phyloP scores from a whole-genome alignment of 2,329 filamentous ascomycete genomes.

The Aspergillus candidus region DNA sequence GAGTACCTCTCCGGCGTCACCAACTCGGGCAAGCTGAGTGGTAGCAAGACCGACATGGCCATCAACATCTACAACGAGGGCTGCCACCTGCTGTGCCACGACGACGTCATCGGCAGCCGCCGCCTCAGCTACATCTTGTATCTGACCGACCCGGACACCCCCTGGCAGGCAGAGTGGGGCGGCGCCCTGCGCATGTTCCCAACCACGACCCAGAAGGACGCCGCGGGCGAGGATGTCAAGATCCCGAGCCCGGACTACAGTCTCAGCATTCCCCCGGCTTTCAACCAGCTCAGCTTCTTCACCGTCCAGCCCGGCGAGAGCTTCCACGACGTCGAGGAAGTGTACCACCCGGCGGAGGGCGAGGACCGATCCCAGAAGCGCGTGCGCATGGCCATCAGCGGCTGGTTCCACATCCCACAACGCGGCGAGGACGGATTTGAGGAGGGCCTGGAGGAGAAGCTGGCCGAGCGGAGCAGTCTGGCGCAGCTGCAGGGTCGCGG shows the following conservation, averaged over 20 bases:
- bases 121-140: slow-evolving; percentile 97
- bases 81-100: slow-evolving; percentile 91
- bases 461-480: slow-evolving; percentile 82
- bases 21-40: slow-evolving; percentile 77
- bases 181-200: slow-evolving; percentile 87
- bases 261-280: slow-evolving; percentile 84
- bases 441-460: slow-evolving; percentile 77
- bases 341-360: slow-evolving; percentile 64
- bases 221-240: slow-evolving; percentile 67
- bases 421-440: slow-evolving; percentile 88
- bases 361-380: slow-evolving; percentile 55
- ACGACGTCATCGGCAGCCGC: slow-evolving; percentile 96
- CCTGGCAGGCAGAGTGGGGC: slow-evolving; percentile 89
- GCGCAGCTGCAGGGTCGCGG: slow-evolving; percentile 89
- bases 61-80: slow-evolving; percentile 98
- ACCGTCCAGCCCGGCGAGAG: slow-evolving; percentile 97
- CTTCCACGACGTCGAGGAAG: slow-evolving; percentile 98
- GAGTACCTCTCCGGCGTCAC: slow-evolving; percentile 84
- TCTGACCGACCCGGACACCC: slow-evolving; percentile 81
- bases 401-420: slow-evolving; percentile 98
- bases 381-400: slow-evolving; percentile 94
- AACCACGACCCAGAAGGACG: slow-evolving; percentile 57
- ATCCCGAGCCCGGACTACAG: slow-evolving; percentile 72
- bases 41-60: slow-evolving; percentile 95
- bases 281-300: slow-evolving; percentile 98